Evolutionary conservation across 2,329 filamentous ascomycete species (phyloP).

Genomic region (Davidsoniella neocaledoniae): DNA sequence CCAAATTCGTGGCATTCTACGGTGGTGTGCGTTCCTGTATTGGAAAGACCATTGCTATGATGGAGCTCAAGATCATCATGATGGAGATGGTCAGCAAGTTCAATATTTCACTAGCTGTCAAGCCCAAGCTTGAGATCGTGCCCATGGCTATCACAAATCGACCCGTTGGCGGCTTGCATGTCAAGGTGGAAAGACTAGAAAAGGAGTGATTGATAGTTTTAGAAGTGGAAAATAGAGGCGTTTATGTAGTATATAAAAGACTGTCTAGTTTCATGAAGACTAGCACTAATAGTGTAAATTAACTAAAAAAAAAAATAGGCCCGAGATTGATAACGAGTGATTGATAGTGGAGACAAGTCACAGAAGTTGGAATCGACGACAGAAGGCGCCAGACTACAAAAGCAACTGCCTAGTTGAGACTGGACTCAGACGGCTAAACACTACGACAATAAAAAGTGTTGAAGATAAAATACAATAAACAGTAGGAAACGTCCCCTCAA

Average conservation of each 20-base stretch:
- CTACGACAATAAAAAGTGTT: too few species aligned
- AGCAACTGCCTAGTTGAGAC: too few species aligned
- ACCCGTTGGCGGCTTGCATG: not conserved
- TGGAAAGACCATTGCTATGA: constrained; percentile 20
- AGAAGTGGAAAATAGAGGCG: not conserved
- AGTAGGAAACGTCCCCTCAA: too few species aligned
- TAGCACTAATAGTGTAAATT: too few species aligned
- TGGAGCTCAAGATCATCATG: constrained; percentile 24
- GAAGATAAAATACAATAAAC: too few species aligned
- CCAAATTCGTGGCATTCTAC: constrained; percentile 22
- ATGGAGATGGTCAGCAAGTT: constrained; percentile 20
- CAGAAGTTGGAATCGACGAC: not conserved
- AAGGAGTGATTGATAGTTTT: not conserved
- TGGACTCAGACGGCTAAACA: too few species aligned
- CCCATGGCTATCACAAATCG: constrained; percentile 13
- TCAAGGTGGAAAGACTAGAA: constrained; percentile 4
- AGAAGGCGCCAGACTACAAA: not conserved
- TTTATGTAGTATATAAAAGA: not conserved
- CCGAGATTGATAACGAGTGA: too few species aligned
- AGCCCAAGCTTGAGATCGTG: constrained; percentile 15
- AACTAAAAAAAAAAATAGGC: too few species aligned
- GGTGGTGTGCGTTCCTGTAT: constrained; percentile 24
- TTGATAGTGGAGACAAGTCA: too few species aligned
- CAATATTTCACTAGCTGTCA: constrained; percentile 15
- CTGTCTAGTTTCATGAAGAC: too few species aligned